phyloP scores from a whole-genome alignment of 257 asterid genomes.

The Solanum peruvianum region DNA sequence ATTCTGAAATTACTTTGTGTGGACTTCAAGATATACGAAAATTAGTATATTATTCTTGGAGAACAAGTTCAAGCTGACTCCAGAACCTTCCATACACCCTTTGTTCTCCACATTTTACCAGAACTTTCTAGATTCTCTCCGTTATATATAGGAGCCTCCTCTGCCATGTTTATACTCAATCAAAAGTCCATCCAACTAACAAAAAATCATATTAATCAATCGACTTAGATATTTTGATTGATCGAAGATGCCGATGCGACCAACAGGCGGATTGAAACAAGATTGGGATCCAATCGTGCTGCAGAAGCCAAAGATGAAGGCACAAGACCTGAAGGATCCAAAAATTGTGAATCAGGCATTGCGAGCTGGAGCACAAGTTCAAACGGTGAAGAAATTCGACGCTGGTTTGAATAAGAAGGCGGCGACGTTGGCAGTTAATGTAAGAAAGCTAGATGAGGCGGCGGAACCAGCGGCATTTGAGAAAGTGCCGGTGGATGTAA shows the following conservation, averaged over 20 bases:
- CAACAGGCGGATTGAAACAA: conserved; percentile 14
- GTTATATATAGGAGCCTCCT: neutral
- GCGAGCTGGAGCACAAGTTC: conserved; percentile 24
- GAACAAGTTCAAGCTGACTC: neutral
- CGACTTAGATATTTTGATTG: neutral
- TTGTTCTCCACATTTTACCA: neutral
- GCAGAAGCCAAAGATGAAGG: conserved; percentile 16
- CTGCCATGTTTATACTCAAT: no score
- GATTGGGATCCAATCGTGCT: conserved; percentile 42
- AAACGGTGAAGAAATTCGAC: conserved; percentile 26
- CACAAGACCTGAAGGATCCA: conserved; percentile 19
- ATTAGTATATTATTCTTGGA: neutral
- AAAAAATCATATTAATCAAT: neutral
- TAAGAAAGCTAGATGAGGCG: conserved; percentile 29
- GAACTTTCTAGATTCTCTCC: conserved; percentile 21
- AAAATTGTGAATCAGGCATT: conserved; percentile 33
- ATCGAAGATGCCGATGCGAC: conserved; percentile 20
- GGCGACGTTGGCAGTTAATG: conserved; percentile 8
- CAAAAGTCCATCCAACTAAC: neutral
- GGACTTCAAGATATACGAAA: neutral
- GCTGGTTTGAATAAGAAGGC: conserved; percentile 24
- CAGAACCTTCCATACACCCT: conserved; percentile 3
- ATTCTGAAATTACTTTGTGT: neutral
- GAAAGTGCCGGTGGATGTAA: conserved; percentile 19
- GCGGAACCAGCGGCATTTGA: conserved; percentile 34